phyloP scores from a whole-genome alignment of 169 alveolate species.

The Cryptosporidium meleagridis region DNA sequence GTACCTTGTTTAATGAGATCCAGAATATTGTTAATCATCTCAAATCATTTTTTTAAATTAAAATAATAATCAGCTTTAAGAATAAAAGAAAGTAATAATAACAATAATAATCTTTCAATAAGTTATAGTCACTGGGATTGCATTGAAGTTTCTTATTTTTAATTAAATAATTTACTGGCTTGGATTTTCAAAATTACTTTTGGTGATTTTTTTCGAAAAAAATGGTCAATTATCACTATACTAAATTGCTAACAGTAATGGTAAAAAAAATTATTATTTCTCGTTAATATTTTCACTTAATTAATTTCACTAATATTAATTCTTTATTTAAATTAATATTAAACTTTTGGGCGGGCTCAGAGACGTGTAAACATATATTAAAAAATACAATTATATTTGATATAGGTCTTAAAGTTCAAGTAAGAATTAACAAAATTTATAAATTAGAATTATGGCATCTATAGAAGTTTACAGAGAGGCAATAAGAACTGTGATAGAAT shows the following conservation, averaged over 20 bases:
- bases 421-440: background rate
- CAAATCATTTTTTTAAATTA: background rate
- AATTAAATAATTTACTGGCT: too few species aligned
- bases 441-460: background rate
- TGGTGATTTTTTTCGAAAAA: too few species aligned
- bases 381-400: background rate
- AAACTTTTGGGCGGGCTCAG: conserved; percentile 55
- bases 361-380: conserved; percentile 14
- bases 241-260: too few species aligned
- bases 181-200: too few species aligned
- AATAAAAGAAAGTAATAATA: background rate
- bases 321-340: background rate
- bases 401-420: background rate
- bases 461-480: conserved; percentile 55
- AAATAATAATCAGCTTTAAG: background rate
- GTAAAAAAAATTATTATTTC: too few species aligned
- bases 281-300: background rate
- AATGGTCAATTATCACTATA: too few species aligned
- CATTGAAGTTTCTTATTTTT: too few species aligned
- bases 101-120: background rate
- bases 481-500: conserved; percentile 24
- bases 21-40: conserved; percentile 56
- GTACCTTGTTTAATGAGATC: conserved; percentile 74
- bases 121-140: too few species aligned
- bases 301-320: background rate